These are phyloP conservation scores for Dorcoceras hygrometricum DNA, from an alignment of 257 asterid species.

Conservation along the genomic window DNA sequence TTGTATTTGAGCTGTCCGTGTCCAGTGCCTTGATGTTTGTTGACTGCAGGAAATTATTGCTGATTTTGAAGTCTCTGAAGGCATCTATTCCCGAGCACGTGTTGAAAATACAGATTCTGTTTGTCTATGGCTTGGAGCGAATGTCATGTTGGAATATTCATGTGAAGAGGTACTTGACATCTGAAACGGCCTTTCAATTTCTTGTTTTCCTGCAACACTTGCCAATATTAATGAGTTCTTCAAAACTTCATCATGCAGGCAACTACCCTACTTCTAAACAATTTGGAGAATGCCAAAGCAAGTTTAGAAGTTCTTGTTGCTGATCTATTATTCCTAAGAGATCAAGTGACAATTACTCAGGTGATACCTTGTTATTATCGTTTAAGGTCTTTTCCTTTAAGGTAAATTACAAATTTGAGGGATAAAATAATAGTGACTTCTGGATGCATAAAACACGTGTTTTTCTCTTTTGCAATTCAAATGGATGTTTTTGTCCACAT, in stretches of 20 bases:
- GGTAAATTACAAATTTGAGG: not conserved
- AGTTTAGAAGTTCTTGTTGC: conserved; percentile 37
- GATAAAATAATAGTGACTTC: not conserved
- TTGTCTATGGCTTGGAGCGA: conserved; percentile 96
- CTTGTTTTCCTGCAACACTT: not conserved
- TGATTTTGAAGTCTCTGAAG: conserved; percentile 96
- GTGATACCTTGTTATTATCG: conserved; percentile 30
- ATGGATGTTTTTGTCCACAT: not conserved
- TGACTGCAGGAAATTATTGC: conserved; percentile 64
- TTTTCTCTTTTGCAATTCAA: not conserved
- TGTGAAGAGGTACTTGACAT: conserved; percentile 63
- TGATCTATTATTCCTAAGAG: conserved; percentile 84
- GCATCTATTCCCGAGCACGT: conserved; percentile 81
- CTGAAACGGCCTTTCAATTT: conserved; percentile 17
- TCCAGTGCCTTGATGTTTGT: conserved; percentile 15
- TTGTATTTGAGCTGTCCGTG: conserved; percentile 10
- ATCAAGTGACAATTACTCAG: conserved; percentile 90
- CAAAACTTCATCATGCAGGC: conserved; percentile 49
- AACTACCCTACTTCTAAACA: conserved; percentile 48
- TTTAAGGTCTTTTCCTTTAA: not conserved
- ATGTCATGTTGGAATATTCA: conserved; percentile 93
- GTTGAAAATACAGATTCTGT: conserved; percentile 81
- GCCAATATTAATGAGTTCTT: conserved; percentile 8
- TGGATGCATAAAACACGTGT: not conserved
- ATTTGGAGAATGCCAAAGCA: not conserved